Conservation (phyloP, 306 rosid species). For the Oemleria cerasiformis region DNA sequence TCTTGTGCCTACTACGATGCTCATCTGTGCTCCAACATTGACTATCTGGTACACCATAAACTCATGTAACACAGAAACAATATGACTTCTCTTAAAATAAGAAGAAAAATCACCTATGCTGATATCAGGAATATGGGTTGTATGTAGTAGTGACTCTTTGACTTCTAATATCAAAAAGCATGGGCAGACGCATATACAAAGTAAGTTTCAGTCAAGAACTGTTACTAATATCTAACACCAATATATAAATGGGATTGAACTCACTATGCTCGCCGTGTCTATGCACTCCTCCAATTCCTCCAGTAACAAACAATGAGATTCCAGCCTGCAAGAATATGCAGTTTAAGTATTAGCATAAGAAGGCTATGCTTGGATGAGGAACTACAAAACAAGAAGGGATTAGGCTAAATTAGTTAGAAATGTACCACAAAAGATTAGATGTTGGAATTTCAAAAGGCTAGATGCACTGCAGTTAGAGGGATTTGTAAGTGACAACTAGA, state of each 20-base stretch:
- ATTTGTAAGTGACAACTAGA: no score
- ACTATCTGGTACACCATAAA: neutral
- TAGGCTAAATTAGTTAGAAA: no score
- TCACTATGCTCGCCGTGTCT: conserved; percentile 78
- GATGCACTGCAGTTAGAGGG: no score
- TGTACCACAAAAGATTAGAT: no score
- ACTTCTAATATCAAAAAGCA: conserved; percentile 6
- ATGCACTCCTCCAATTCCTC: conserved; percentile 96
- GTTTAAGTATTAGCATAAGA: neutral
- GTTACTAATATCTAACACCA: conserved; percentile 6
- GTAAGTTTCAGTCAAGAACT: conserved; percentile 21
- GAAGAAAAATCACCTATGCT: neutral
- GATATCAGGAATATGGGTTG: conserved; percentile 1
- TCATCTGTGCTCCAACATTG: neutral
- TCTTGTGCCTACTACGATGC: neutral
- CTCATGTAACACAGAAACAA: neutral
- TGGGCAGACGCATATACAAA: neutral
- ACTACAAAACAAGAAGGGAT: no score
- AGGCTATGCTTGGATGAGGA: no score
- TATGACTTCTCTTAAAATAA: neutral
- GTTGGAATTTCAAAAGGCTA: no score
- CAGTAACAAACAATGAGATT: conserved; percentile 82
- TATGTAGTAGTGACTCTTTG: neutral
- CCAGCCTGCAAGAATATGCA: conserved; percentile 51
- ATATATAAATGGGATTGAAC: conserved; percentile 29